These are phyloP conservation scores for Trichocladium antarcticum DNA, from an alignment of 495 filamentous ascomycete species.

Conservation along the genomic window DNA sequence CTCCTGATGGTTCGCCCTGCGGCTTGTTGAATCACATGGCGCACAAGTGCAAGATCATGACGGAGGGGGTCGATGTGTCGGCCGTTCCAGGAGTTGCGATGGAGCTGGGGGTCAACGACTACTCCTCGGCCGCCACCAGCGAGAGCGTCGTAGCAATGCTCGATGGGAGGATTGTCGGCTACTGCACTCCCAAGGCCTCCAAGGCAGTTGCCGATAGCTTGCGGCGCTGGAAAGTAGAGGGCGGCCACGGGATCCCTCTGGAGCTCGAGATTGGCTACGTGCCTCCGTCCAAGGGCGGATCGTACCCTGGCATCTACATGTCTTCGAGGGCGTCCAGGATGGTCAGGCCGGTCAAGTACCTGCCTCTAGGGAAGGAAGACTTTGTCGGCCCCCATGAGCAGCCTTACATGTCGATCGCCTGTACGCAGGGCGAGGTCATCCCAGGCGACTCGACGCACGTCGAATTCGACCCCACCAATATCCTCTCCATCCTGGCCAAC, in stretches of 20 bases:
- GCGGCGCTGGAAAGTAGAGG: conserved; percentile 90
- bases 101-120: conserved; percentile 63
- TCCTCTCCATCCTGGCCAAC: conserved; percentile 94
- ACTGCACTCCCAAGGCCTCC: conserved; percentile 74
- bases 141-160: conserved; percentile 82
- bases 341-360: conserved; percentile 84
- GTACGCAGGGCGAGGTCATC: conserved; percentile 69
- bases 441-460: conserved; percentile 84
- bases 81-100: conserved; percentile 57
- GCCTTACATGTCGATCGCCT: conserved; percentile 96
- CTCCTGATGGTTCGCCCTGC: conserved; percentile 89
- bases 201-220: conserved; percentile 69
- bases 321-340: conserved; percentile 75
- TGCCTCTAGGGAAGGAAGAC: conserved; percentile 73
- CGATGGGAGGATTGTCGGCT: conserved; percentile 81
- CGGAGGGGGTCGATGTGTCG: conserved; percentile 56
- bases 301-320: conserved; percentile 94
- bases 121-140: conserved; percentile 59
- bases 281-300: conserved; percentile 73
- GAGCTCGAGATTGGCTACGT: conserved; percentile 88
- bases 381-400: conserved; percentile 89
- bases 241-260: conserved; percentile 68
- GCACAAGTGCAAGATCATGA: conserved; percentile 87
- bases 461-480: conserved; percentile 90
- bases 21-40: conserved; percentile 91